phyloP scores from a whole-genome alignment of 331 rosid genomes.

The Rosa hybrid region DNA sequence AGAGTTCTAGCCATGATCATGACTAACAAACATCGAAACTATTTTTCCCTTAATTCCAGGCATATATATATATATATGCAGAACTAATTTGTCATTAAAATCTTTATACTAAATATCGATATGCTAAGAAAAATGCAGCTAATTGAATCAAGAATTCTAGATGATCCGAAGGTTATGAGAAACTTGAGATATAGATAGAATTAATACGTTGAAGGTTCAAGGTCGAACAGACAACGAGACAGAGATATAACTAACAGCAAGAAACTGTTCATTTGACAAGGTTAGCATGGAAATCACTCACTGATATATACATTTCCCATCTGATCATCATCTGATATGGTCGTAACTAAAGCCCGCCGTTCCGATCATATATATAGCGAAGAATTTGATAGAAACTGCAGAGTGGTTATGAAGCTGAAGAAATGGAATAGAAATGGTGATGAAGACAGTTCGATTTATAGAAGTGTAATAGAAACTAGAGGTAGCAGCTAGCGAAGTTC shows the following conservation, averaged over 20 bases:
- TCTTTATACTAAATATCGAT: background rate
- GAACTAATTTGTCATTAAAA: background rate
- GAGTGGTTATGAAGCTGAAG: background rate
- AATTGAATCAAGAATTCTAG: background rate
- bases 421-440: background rate
- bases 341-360: background rate
- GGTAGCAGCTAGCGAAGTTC: background rate
- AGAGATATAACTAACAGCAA: slow-evolving; percentile 40
- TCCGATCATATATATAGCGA: background rate
- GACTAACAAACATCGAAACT: background rate
- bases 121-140: background rate
- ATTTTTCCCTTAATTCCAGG: background rate
- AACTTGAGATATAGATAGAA: background rate
- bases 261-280: slow-evolving; percentile 56
- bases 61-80: background rate
- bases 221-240: slow-evolving; percentile 88
- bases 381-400: background rate
- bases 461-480: too few species aligned
- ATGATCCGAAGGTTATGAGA: background rate
- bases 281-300: slow-evolving; percentile 53
- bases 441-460: background rate
- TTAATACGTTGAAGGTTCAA: slow-evolving; percentile 19
- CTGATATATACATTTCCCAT: slow-evolving; percentile 9
- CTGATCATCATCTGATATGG: background rate
- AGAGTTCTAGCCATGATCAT: background rate